Evolutionary conservation across 352 stramenopile genomes (phyloP).

Genomic region (Thraustochytrium sp.): DNA sequence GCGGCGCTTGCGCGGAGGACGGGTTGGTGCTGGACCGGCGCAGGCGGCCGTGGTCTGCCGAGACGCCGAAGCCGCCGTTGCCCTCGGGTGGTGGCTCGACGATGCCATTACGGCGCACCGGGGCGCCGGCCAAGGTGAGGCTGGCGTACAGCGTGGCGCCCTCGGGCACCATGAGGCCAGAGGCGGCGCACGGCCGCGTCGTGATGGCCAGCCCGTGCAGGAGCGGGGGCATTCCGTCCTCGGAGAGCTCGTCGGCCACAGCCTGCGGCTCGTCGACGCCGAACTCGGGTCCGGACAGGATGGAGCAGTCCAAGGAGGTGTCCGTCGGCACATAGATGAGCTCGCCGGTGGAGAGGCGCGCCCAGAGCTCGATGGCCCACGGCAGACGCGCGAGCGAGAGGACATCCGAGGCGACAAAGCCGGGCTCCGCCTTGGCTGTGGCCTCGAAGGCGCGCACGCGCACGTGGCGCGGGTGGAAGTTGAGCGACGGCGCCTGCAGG

Average conservation of each 20-base stretch:
- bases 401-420: slow-evolving; percentile 8
- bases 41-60: not conserved
- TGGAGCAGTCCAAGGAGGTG: slow-evolving; percentile 3
- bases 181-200: not conserved
- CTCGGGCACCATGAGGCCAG: not conserved
- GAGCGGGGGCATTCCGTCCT: not conserved
- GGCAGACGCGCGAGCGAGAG: slow-evolving; percentile 6
- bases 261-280: not conserved
- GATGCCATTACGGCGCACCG: not conserved
- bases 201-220: slow-evolving; percentile 7
- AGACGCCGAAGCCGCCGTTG: not conserved
- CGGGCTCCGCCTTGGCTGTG: slow-evolving; percentile 1
- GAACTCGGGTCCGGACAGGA: slow-evolving; percentile 17
- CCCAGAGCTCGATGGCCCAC: slow-evolving; percentile 14
- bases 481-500: not conserved
- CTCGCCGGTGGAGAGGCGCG: not conserved
- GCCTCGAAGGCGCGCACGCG: not conserved
- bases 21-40: not conserved
- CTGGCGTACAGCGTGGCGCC: slow-evolving; percentile 2
- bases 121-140: slow-evolving; percentile 9
- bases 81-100: not conserved
- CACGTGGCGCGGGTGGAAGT: not conserved
- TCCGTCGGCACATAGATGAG: slow-evolving; percentile 2
- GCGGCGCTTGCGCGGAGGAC: not conserved
- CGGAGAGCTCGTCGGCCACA: not conserved